These are phyloP conservation scores for Rhizoctonia solani DNA, from an alignment of 1,284 basidiomycete species.

Conservation along the genomic window DNA sequence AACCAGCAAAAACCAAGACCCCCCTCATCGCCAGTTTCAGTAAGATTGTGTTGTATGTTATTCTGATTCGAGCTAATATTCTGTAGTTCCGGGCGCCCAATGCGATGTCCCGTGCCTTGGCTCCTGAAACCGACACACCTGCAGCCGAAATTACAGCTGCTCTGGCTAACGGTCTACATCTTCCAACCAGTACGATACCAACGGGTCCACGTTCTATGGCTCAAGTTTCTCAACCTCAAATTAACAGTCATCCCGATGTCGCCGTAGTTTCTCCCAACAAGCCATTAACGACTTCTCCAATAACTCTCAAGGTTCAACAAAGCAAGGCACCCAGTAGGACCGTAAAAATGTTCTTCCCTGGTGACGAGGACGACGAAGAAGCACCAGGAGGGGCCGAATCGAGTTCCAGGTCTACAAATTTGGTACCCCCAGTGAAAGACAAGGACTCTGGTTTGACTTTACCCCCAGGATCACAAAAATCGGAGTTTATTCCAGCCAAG, in stretches of 20 bases:
- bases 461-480: not conserved
- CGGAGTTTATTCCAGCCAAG: constrained; percentile 25
- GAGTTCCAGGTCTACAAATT: constrained; percentile 22
- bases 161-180: constrained; percentile 6
- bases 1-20: constrained; percentile 27
- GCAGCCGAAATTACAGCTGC: not conserved
- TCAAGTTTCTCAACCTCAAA: constrained; percentile 1
- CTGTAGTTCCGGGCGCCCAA: constrained; percentile 11
- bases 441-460: not conserved
- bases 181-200: constrained; percentile 26
- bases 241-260: constrained; percentile 7
- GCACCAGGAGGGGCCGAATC: not conserved
- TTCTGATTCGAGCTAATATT: not conserved
- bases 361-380: constrained; percentile 43
- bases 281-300: not conserved
- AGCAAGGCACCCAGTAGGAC: constrained; percentile 35
- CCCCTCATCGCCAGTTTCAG: constrained; percentile 12
- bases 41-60: not conserved
- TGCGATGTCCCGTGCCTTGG: constrained; percentile 9
- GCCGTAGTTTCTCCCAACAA: not conserved
- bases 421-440: constrained; percentile 14
- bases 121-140: constrained; percentile 3
- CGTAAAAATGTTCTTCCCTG: constrained; percentile 46
- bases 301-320: constrained; percentile 13
- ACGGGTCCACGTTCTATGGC: constrained; percentile 34